Evolutionary conservation across 768 basidiomycete species (phyloP), one percentile per base, ranked within the genome.

Genomic region (Saitozyma sp.): DNA sequence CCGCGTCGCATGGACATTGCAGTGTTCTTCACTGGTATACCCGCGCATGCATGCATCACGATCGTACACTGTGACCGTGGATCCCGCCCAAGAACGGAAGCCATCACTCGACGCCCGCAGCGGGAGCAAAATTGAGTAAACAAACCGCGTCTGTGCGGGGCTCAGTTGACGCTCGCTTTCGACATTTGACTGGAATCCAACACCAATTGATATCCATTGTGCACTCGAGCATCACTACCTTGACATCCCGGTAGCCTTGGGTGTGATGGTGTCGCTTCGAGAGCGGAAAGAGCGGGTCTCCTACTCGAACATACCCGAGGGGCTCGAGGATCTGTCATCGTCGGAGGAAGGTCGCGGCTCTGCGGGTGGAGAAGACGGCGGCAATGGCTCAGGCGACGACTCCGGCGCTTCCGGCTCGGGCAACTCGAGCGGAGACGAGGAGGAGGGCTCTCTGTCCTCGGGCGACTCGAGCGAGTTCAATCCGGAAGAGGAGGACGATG

Each of bases 281-380:
- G 66, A 67, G 50, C 50, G 66, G 8, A 67, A 63, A 51, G 53
- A 62, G 17, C 53, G 66, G 37, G 62, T 62, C 11, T 67, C 66
- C 17, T 67, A 67, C 39, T 20, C 62, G 8, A 48, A 17, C 29
- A 45, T 67, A 17, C 46, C 58, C 3, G 50, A 56, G n/a, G 66
- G 62, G 9, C 59, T 67, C 45, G 58, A 56, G n/a, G 48, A 60
- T 43, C 62, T 67, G 6, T 59, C 65, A 10, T 46, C 29, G 29
- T 29, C 49, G 29, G n/a, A 53, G 6, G 61, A 63, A 19, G 59
- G 43, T 9, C 50, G 43, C 7, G 55, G 39, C 38, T 51, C 40
- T 6, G 57, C 19, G 0, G 50, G 10, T 19, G 61, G 42, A 17
- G 50, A 46, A 46, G 45, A 11, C 45, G 45, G n/a, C 13, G 45